Percentiles rank a stretch among this genome's conserved stretches.
Evolutionary conservation across 1,139 yeast genomes (phyloP).

Genomic region (Yamadazyma diddensiae): DNA sequence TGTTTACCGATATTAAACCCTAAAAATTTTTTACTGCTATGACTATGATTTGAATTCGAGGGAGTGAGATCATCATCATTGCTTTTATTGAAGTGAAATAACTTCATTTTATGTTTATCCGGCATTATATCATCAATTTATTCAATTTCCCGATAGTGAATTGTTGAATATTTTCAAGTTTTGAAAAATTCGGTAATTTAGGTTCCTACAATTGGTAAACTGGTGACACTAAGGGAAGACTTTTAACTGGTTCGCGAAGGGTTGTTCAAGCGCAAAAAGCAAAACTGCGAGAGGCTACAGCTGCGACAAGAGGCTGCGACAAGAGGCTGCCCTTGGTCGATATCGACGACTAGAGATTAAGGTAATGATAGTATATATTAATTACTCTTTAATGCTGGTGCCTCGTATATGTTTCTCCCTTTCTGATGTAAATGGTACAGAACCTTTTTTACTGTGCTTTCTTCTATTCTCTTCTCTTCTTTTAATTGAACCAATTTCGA

Average conservation of each 20-base stretch:
- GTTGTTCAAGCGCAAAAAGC: too few relatives aligned
- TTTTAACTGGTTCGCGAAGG: conserved; percentile 3
- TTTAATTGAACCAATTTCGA: conserved; percentile 70
- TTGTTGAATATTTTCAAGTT: conserved; percentile 1
- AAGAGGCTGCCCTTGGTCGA: background rate
- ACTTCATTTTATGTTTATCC: conserved; percentile 45
- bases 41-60: conserved; percentile 33
- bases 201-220: conserved; percentile 1
- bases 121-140: too few relatives aligned
- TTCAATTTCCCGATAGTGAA: conserved; percentile 1
- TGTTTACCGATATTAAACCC: conserved; percentile 40
- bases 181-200: too few relatives aligned
- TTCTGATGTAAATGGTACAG: conserved; percentile 63
- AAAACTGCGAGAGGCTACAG: too few relatives aligned
- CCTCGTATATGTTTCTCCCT: conserved; percentile 85
- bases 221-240: conserved; percentile 2
- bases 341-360: background rate
- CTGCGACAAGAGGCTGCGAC: too few relatives aligned
- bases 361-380: background rate
- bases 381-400: conserved; percentile 58
- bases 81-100: conserved; percentile 33
- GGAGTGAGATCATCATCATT: conserved; percentile 30
- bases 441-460: conserved; percentile 69
- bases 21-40: conserved; percentile 27
- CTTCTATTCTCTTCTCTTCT: conserved; percentile 80